phyloP scores from a whole-genome alignment of 768 basidiomycete genomes.

The Xerocomellus dryophilus region DNA sequence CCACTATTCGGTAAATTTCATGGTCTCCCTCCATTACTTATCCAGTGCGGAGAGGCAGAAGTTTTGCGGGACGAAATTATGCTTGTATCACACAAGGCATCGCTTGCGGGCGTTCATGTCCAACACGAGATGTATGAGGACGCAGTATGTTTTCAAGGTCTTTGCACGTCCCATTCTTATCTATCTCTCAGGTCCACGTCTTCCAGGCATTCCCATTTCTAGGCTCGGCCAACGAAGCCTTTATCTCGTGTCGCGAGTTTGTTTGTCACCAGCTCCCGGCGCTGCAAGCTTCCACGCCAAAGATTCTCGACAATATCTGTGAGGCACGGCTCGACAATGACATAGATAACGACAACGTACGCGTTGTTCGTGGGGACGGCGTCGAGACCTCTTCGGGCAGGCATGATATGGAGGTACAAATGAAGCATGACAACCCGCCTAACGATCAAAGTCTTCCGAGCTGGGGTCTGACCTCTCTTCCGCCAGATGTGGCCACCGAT shows the following conservation, averaged over 20 bases:
- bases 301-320: constrained; percentile 49
- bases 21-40: constrained; percentile 84
- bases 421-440: constrained; percentile 25
- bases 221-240: constrained; percentile 59
- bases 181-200: constrained; percentile 66
- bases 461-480: constrained; percentile 40
- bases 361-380: constrained; percentile 74
- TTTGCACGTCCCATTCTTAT: not conserved
- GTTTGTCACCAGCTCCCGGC: constrained; percentile 58
- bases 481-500: constrained; percentile 2
- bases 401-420: constrained; percentile 40
- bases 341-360: constrained; percentile 62
- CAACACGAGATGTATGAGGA: constrained; percentile 90
- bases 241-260: constrained; percentile 68
- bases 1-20: constrained; percentile 89
- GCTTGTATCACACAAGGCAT: constrained; percentile 90
- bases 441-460: constrained; percentile 46
- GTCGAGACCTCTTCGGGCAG: constrained; percentile 46
- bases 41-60: constrained; percentile 92
- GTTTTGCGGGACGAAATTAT: constrained; percentile 93
- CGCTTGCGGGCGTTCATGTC: constrained; percentile 79
- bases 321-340: constrained; percentile 66
- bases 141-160: constrained; percentile 52
- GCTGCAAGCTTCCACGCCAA: constrained; percentile 47
- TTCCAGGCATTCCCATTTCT: constrained; percentile 89